Percentiles rank a stretch among this genome's conserved stretches.
phyloP scores from a whole-genome alignment of 2,329 filamentous ascomycete genomes.

The Talaromyces funiculosus region DNA sequence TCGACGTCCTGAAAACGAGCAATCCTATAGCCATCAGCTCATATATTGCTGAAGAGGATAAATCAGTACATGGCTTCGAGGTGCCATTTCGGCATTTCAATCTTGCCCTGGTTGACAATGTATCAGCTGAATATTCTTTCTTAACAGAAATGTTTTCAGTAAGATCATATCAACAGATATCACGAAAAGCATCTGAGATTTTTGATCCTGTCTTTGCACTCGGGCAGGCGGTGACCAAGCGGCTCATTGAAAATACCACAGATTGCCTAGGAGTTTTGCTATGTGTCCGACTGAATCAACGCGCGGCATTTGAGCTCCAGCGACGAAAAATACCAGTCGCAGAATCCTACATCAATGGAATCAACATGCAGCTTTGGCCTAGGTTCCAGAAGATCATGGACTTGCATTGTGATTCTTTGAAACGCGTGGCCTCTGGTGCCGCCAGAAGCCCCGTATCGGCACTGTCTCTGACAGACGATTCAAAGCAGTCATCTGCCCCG shows the following conservation, averaged over 20 bases:
- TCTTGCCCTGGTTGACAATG: constrained; percentile 86
- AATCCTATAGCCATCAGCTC: constrained; percentile 75
- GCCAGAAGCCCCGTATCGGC: constrained; percentile 49
- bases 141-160: constrained; percentile 84
- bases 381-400: constrained; percentile 93
- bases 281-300: constrained; percentile 90
- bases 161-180: constrained; percentile 68
- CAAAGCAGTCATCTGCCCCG: constrained; percentile 56
- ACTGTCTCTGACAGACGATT: constrained; percentile 46
- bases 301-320: constrained; percentile 89
- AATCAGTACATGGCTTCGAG: constrained; percentile 79
- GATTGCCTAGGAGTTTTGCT: constrained; percentile 83
- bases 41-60: constrained; percentile 86
- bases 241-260: constrained; percentile 67
- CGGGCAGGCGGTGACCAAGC: constrained; percentile 69
- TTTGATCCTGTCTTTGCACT: constrained; percentile 87
- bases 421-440: constrained; percentile 48
- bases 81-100: constrained; percentile 92
- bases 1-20: constrained; percentile 70
- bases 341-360: constrained; percentile 89
- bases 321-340: constrained; percentile 81
- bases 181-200: constrained; percentile 77
- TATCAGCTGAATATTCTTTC: constrained; percentile 91
- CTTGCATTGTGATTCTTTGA: constrained; percentile 81
- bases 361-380: constrained; percentile 94